These are phyloP conservation scores for Clarireedia paspali DNA, from an alignment of 2,329 filamentous ascomycete genomes.

Conservation along the genomic window DNA sequence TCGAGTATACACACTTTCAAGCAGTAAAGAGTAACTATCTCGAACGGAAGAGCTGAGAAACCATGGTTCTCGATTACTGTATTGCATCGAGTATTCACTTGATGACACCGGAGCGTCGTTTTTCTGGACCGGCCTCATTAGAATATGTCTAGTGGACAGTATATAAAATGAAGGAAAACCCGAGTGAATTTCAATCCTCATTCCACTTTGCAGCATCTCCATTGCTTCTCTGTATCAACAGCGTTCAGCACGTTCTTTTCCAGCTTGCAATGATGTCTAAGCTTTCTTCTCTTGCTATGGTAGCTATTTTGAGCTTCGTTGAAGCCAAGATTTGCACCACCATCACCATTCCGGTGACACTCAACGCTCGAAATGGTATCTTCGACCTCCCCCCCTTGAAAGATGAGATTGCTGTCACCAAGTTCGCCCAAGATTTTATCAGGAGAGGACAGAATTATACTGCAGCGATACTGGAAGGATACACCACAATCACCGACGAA, in stretches of 20 bases:
- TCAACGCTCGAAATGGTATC: slow-evolving; percentile 5
- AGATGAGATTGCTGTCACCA: background rate
- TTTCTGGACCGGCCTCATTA: background rate
- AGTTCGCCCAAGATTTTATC: background rate
- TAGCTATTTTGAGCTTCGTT: background rate
- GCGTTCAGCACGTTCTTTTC: background rate
- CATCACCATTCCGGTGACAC: slow-evolving; percentile 1
- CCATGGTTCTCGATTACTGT: too few species aligned
- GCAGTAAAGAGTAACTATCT: too few species aligned
- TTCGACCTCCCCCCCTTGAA: slow-evolving; percentile 2
- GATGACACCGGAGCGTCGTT: background rate
- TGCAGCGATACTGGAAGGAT: background rate
- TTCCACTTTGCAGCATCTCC: background rate
- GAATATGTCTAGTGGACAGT: background rate
- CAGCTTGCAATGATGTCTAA: background rate
- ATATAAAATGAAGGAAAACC: too few species aligned
- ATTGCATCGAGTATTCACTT: too few species aligned
- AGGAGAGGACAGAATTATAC: slow-evolving; percentile 3
- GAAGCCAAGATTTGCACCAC: slow-evolving; percentile 3
- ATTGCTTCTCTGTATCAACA: background rate
- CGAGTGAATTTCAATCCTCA: background rate
- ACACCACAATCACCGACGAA: background rate
- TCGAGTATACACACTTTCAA: too few species aligned
- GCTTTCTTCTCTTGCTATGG: background rate
- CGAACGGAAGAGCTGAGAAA: too few species aligned